Evolutionary conservation across 345 rosid genomes (phyloP), one percentile per base, ranked within the genome.

Genomic region (Salix brachista): DNA sequence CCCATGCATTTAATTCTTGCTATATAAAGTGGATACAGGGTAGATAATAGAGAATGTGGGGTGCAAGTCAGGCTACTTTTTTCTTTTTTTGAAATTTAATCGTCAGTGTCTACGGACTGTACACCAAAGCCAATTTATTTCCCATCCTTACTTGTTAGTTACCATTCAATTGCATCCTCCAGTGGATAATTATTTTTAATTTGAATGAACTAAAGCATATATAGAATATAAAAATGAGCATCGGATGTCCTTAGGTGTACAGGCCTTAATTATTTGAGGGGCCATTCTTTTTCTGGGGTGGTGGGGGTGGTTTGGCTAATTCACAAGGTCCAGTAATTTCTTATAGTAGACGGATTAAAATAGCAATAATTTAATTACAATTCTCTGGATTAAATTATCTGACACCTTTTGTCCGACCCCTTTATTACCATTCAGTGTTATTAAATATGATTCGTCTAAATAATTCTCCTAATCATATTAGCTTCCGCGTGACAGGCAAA

Each of bases 401-500:
- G 26, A 56, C 61, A 3, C 61, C 61, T n/a, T 4, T 10, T 26
- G 16, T 3, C 25, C 16, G 4, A n/a, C 10, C 23, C 28, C 64
- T 58, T 58, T 23, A 58, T 58, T 58, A 58, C 4, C 28, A 46
- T 46, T 14, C 18, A 4, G 50, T 46, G 50, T 46, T 46, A 46
- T 14, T 46, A 46, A 46, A 46, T 46, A 46, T 46, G 50, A 46
- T 4, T 9, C 10, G 25, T 23, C 14, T 23, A 36, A 36, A 36
- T 10, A n/a, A 58, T n/a, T 58, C 28, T 10, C 28, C 64, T 58
- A 23, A 58, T 9, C 64, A n/a, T 58, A 23, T 42, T 77, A 42
- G 82, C 28, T 68, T 60, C 69, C 76, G 18, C 72, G 42, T 50
- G 75, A 58, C 89, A 94, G 98, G 97, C 97, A 72, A 88, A 87